These are phyloP conservation scores for Aaosphaeria pasadenensis DNA, from an alignment of 2,329 filamentous ascomycete species.

Conservation along the genomic window DNA sequence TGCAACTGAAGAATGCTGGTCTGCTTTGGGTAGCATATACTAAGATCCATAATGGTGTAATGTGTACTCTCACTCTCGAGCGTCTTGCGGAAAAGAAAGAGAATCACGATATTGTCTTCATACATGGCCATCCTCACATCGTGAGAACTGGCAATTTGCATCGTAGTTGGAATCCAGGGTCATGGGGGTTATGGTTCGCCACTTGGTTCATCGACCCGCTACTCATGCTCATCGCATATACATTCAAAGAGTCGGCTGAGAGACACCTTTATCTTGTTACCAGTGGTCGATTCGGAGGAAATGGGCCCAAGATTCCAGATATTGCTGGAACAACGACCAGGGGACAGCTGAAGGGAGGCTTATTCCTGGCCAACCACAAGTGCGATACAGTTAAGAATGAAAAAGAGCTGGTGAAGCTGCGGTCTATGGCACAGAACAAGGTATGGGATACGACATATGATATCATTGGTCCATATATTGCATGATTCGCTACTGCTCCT, in stretches of 20 bases:
- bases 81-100: conserved; percentile 25
- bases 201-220: conserved; percentile 2
- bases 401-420: not conserved
- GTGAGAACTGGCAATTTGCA: conserved; percentile 36
- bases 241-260: conserved; percentile 4
- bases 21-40: conserved; percentile 27
- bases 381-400: conserved; percentile 1
- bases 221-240: conserved; percentile 3
- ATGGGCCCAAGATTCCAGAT: not conserved
- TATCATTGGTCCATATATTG: not conserved
- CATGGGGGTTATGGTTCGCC: conserved; percentile 5
- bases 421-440: not conserved
- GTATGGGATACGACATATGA: not conserved
- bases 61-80: conserved; percentile 34
- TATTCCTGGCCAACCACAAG: not conserved
- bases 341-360: not conserved
- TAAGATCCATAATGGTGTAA: conserved; percentile 26
- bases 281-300: conserved; percentile 7
- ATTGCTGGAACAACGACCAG: not conserved
- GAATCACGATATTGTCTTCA: conserved; percentile 31
- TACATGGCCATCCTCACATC: conserved; percentile 36
- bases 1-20: conserved; percentile 33
- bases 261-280: conserved; percentile 6
- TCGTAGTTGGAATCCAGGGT: conserved; percentile 12
- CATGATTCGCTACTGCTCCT: too few species aligned